Evolutionary conservation across 192 early-diverging fungal genomes (phyloP), one percentile per base, ranked within the genome.

Genomic region (Mortierella claussenii): DNA sequence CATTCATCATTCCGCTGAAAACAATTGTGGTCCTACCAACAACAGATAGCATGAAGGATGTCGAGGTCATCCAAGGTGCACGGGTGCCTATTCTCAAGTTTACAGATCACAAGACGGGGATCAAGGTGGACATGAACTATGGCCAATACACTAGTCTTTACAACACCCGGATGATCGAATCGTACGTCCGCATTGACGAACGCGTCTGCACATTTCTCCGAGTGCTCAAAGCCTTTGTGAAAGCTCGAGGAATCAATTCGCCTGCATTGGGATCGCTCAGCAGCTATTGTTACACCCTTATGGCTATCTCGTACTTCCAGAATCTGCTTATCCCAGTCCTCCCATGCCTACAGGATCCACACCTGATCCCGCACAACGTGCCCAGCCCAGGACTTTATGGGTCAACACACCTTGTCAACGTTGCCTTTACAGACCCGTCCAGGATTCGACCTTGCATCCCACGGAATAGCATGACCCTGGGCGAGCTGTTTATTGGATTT

Each of bases 11-110:
- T n/a, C n/a, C n/a, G n/a, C n/a, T n/a, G n/a, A n/a, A n/a, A n/a
- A n/a, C n/a, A n/a, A n/a, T n/a, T 47, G 20, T 47, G 6, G 27
- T 28, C 9, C 8, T 12, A 26, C 3, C 8, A 23, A 45, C n/a
- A 48, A 60, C 50, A 76, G 73, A 76, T 46, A 76, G 73, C 53
- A 76, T 76, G 73, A 76, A 67, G 47, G 73, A 76, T 32, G 73
- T 76, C 17, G 73, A 76, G 46, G 65, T 67, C 34, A 55, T 76
- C 15, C 58, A 50, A 20, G 59, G 53, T 8, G 65, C 73, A 20
- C 50, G 73, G 23, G 65, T 76, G 3, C 64, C 65, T 15, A 60
- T 76, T 28, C 73, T 76, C 43, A 76, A 67, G 36, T 67, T 76
- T 50, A 66, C 64, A 0, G 73, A 76, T 27, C 73, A 76, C 46